Base-by-base conservation (phyloP, 352 stramenopile species). In the Chrysophaeum taylorii region DNA sequence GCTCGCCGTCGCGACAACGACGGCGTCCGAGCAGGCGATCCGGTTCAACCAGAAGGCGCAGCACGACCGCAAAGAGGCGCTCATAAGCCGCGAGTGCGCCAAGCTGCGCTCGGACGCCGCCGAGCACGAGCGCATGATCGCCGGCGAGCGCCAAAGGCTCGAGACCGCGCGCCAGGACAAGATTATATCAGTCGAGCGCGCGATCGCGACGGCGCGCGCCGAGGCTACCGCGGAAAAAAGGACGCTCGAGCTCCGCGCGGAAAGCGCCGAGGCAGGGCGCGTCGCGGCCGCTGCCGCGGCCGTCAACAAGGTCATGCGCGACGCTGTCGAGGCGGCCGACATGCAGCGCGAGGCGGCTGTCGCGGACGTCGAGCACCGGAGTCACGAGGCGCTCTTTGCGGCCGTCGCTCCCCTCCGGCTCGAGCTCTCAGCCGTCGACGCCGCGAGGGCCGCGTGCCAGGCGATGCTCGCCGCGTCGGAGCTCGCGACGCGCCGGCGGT, bases 281-380 rank as follows among this genome's bases (percentile, higher is more conserved):
- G 35, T 64, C 25, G 73, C 39, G 39, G 74, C 74, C 15, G 72
- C 75, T 38, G 63, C 70, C 54, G 68, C 74, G 23, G 73, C 71
- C 4, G 39, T 64, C 21, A 35, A 70, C 35, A 70, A 70, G 42
- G 73, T 76, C 36, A 37, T 36, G 16, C 69, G 76, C n/a, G 67
- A 42, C 29, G 71, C 71, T 36, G 71, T 71, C 16, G 52, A 71
- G 43, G 48, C 48, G 18, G 18, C 25, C 27, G 68, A 67, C 27
- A 37, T 73, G 25, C 37, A 33, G 57, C 18, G n/a, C 16, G 36
- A 18, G 60, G 21, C n/a, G 18, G 48, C 48, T 9, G 25, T 9
- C 18, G 48, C 48, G 18, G 48, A 60, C 9, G 25, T 33, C 18
- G 18, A 60, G 18, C 7, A 7, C 18, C 48, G 25, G 5, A n/a